Evolutionary conservation across 1,284 basidiomycete genomes (phyloP).

Genomic region (Porogramme epimiltina): DNA sequence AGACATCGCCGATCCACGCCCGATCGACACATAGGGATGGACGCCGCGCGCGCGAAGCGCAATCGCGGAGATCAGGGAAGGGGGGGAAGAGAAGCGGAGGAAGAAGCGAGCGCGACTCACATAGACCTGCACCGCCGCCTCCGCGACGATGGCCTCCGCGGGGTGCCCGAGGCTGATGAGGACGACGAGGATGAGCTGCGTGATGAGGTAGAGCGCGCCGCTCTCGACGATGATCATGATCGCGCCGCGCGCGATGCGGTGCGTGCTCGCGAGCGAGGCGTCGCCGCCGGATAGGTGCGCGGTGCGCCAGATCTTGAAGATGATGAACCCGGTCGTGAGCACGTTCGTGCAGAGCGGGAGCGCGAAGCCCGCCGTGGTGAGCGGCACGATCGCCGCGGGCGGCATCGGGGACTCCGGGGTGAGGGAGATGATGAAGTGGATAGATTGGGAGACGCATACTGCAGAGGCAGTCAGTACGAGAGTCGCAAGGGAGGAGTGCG

Average conservation of each 20-base stretch:
- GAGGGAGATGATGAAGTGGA: slow-evolving; percentile 2
- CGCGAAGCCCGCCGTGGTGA: slow-evolving; percentile 29
- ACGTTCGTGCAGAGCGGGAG: slow-evolving; percentile 41
- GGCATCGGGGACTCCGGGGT: neutral
- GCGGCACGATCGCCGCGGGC: slow-evolving; percentile 4
- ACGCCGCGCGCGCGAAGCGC: too few relatives aligned
- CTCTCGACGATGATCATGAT: slow-evolving; percentile 39
- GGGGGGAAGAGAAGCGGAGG: too few relatives aligned
- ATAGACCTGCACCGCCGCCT: slow-evolving; percentile 41
- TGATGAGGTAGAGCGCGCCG: slow-evolving; percentile 40
- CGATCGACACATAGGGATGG: too few relatives aligned
- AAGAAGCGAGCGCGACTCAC: too few relatives aligned
- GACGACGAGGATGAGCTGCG: slow-evolving; percentile 41
- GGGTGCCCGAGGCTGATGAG: slow-evolving; percentile 36
- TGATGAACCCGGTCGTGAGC: slow-evolving; percentile 40
- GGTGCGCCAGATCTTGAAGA: slow-evolving; percentile 34
- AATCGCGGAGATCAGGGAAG: too few relatives aligned
- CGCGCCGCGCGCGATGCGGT: neutral
- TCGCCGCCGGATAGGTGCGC: neutral
- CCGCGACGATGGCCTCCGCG: slow-evolving; percentile 36
- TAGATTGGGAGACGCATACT: slow-evolving; percentile 4
- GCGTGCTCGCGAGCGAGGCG: neutral
- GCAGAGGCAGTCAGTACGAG: neutral
- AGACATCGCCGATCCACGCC: neutral
- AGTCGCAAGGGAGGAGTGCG: too few relatives aligned